Conservation (phyloP, 2,329 filamentous ascomycete species). For the Emericellopsis atlantica region DNA sequence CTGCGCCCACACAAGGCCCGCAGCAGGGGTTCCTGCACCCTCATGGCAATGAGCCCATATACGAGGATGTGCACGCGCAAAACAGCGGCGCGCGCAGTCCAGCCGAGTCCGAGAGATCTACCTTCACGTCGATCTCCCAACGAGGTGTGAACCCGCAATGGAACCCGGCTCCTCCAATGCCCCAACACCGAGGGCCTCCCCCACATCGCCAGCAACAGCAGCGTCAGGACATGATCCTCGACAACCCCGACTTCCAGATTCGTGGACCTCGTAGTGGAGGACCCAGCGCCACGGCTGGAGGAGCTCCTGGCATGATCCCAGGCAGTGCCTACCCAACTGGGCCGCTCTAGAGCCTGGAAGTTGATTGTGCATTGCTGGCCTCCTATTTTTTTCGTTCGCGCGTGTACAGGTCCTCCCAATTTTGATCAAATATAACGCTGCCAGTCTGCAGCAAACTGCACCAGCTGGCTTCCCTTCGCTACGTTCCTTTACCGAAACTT, state of each 20-base stretch:
- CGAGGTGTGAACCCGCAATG: constrained; percentile 80
- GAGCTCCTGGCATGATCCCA: constrained; percentile 32
- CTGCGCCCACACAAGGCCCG: constrained; percentile 22
- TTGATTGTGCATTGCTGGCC: neutral
- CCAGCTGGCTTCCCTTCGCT: no score
- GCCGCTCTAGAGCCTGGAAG: constrained; percentile 11
- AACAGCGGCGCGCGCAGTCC: constrained; percentile 51
- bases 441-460: no score
- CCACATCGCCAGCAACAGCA: constrained; percentile 30
- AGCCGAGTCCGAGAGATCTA: constrained; percentile 64
- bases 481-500: no score
- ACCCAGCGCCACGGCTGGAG: constrained; percentile 8
- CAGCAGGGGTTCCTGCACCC: constrained; percentile 9
- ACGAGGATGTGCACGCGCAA: constrained; percentile 49
- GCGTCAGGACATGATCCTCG: constrained; percentile 61
- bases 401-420: no score
- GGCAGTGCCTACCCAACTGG: constrained; percentile 37
- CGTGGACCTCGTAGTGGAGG: constrained; percentile 27
- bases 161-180: constrained; percentile 40
- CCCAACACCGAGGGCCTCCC: constrained; percentile 27
- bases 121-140: constrained; percentile 85
- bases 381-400: no score
- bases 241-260: constrained; percentile 80
- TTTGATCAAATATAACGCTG: no score
- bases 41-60: constrained; percentile 23